phyloP scores from a whole-genome alignment of 768 basidiomycete genomes.

The Rhodosporidiobolus sp. region DNA sequence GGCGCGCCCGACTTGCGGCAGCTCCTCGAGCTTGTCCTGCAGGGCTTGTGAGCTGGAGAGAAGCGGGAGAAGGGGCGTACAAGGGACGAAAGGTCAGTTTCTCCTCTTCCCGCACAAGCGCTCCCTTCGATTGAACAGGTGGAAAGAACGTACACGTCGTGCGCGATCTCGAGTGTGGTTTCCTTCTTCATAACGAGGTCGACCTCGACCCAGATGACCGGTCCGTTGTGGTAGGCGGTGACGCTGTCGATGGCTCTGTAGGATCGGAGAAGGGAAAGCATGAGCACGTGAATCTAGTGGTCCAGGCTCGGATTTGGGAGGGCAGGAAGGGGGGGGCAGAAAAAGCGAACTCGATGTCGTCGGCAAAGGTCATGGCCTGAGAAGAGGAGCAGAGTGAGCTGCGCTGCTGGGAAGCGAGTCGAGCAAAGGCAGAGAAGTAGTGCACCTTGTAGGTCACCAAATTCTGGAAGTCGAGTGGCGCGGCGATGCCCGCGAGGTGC shows the following conservation, averaged over 20 bases:
- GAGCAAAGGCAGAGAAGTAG: too few species aligned
- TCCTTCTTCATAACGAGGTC: slow-evolving; percentile 88
- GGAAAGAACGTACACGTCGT: slow-evolving; percentile 42
- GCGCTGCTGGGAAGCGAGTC: too few species aligned
- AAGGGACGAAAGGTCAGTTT: too few species aligned
- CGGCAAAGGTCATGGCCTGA: slow-evolving; percentile 69
- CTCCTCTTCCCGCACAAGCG: too few species aligned
- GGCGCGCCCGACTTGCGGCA: slow-evolving; percentile 42
- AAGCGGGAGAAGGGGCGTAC: neutral
- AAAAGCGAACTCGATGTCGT: slow-evolving; percentile 60
- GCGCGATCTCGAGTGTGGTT: slow-evolving; percentile 72
- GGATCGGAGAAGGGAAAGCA: too few species aligned
- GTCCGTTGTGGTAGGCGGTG: slow-evolving; percentile 72
- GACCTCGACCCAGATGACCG: slow-evolving; percentile 72
- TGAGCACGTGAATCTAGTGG: too few species aligned
- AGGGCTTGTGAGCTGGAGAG: slow-evolving; percentile 40
- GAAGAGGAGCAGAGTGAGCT: neutral
- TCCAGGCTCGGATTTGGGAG: too few species aligned
- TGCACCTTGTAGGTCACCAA: slow-evolving; percentile 78
- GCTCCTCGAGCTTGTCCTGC: slow-evolving; percentile 48
- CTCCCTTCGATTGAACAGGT: neutral
- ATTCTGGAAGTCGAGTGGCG: slow-evolving; percentile 79
- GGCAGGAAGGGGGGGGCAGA: too few species aligned
- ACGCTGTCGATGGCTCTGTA: slow-evolving; percentile 73
- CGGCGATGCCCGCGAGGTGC: slow-evolving; percentile 84